Evolutionary conservation across 164 flowering plant species (phyloP), one percentile per base, ranked within the genome.

Genomic region (Vitis labrusca): DNA sequence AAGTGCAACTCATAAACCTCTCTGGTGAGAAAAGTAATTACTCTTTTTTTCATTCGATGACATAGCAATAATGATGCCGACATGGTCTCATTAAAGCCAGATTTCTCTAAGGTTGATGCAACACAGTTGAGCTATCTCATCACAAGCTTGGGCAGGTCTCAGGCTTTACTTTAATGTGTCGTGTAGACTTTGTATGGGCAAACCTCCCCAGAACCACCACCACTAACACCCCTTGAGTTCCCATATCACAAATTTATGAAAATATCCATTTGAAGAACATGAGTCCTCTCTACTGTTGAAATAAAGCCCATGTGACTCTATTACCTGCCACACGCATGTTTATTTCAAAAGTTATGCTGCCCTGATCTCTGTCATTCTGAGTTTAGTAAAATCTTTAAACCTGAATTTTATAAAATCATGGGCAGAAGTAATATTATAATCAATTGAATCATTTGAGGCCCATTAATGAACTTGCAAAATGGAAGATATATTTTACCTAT

Each of bases 361-460:
- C 65, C 47, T 50, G 49, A 44, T 62, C 49, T 16, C 5, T 19
- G 27, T 8, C 59, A 16, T 1, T 56, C 7, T 56, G 59, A 56
- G 12, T 19, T 17, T 9, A 9, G 59, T 56, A 56, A 4, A 56
- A 3, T 56, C 4, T 57, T 44, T 44, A 32, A 67, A 56, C 54
- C 51, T 67, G 37, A 37, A 47, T 23, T 23, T 48, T 44, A 17
- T 13, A 57, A 13, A 23, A 37, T 55, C 53, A 56, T 67, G 70
- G 53, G 70, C 62, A 57, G 70, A 17, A 52, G 53, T 47, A 10
- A 67, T 56, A 67, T 23, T 37, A 37, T 6, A 37, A 37, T 3
- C 44, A 67, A 37, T 17, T 32, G 10, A 57, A 67, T 44, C 9
- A 53, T 27, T 5, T 56, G 9, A 23, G 62, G 60, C 27, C 62